These are phyloP conservation scores for Centaurea solstitialis DNA, from an alignment of 129 eudicot genomes.

Conservation along the genomic window DNA sequence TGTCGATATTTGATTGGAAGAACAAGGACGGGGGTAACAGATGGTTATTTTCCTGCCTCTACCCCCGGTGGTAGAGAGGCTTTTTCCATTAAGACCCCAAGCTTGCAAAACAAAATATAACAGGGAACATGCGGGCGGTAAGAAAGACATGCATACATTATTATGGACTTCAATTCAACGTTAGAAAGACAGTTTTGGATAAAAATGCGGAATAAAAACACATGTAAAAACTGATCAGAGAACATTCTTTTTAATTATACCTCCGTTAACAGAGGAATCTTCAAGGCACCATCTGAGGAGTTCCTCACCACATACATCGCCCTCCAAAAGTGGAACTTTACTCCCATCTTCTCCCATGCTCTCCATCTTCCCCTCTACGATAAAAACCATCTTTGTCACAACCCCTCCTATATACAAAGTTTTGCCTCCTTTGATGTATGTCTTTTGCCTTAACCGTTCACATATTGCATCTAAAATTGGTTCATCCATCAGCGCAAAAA, in stretches of 20 bases:
- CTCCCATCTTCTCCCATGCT: slow-evolving; percentile 61
- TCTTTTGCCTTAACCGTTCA: slow-evolving; percentile 63
- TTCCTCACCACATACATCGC: slow-evolving; percentile 90
- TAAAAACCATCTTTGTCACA: slow-evolving; percentile 73
- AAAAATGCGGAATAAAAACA: neutral
- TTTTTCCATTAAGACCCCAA: too few relatives aligned
- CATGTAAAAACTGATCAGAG: neutral
- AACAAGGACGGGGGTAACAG: too few relatives aligned
- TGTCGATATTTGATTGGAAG: too few relatives aligned
- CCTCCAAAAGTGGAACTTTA: slow-evolving; percentile 47
- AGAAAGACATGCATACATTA: neutral
- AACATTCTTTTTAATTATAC: slow-evolving; percentile 15
- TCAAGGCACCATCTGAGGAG: slow-evolving; percentile 89
- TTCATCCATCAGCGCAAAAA: slow-evolving; percentile 64
- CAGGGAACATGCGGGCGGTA: too few relatives aligned
- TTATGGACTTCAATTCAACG: neutral
- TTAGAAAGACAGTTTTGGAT: neutral
- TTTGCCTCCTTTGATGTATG: slow-evolving; percentile 74
- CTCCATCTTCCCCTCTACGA: slow-evolving; percentile 71
- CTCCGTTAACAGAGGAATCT: slow-evolving; percentile 59
- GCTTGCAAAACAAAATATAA: too few relatives aligned
- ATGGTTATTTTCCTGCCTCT: too few relatives aligned
- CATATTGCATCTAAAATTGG: slow-evolving; percentile 72
- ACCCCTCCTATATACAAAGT: slow-evolving; percentile 48
- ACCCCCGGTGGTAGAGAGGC: too few relatives aligned